A percentile compares a stretch with the other conserved stretches of the same genome.
phyloP scores from a whole-genome alignment of 139 green algal species.

The Asterochloris erici region DNA sequence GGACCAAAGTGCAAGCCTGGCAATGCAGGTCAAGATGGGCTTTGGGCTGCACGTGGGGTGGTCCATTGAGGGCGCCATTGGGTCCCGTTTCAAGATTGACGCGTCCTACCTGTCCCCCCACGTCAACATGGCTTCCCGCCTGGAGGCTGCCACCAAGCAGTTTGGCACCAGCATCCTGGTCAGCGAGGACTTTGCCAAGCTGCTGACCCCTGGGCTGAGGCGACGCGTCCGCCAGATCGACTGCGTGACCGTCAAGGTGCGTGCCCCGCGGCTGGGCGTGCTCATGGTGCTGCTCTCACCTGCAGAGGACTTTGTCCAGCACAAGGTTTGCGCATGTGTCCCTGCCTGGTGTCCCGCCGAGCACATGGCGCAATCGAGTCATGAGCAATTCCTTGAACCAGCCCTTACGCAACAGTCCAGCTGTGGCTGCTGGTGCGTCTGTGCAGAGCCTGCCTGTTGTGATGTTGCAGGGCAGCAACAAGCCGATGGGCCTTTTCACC shows the following conservation, averaged over 20 bases:
- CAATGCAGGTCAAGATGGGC: slow-evolving; percentile 69
- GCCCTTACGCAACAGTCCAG: too few relatives aligned
- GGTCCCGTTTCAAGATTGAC: slow-evolving; percentile 95
- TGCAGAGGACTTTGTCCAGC: too few relatives aligned
- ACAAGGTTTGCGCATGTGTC: too few relatives aligned
- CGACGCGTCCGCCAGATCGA: slow-evolving; percentile 75
- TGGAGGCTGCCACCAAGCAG: slow-evolving; percentile 96
- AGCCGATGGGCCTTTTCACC: slow-evolving; percentile 80
- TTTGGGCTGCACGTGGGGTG: slow-evolving; percentile 94
- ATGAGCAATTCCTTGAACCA: too few relatives aligned
- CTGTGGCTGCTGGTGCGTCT: too few relatives aligned
- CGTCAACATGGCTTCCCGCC: slow-evolving; percentile 94
- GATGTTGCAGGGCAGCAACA: slow-evolving; percentile 43
- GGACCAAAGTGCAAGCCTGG: background rate
- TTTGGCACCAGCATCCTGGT: slow-evolving; percentile 84
- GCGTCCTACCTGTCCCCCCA: slow-evolving; percentile 94
- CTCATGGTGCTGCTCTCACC: too few relatives aligned
- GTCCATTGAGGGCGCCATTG: slow-evolving; percentile 96
- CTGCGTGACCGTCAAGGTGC: slow-evolving; percentile 86
- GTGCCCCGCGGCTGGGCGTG: too few relatives aligned
- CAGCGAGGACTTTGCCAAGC: slow-evolving; percentile 68
- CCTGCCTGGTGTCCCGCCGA: too few relatives aligned
- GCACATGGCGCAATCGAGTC: too few relatives aligned
- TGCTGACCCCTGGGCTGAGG: slow-evolving; percentile 36
- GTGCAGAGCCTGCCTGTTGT: too few relatives aligned